phyloP scores from a whole-genome alignment of 1,284 basidiomycete species.

The Clitocybe nebularis region DNA sequence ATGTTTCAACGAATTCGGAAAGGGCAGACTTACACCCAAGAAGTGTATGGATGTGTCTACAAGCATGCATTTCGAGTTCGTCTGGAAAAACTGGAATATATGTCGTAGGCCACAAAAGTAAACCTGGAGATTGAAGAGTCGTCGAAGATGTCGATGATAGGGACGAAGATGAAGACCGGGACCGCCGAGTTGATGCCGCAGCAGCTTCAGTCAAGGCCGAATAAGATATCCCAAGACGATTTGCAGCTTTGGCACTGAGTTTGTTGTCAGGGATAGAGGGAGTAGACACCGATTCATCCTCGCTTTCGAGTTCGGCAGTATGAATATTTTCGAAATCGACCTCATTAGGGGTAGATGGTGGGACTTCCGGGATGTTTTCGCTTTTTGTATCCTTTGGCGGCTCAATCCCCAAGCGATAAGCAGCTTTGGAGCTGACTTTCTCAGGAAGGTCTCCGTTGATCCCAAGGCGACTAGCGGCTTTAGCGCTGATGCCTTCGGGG shows the following conservation, averaged over 20 bases:
- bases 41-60: conserved; percentile 59
- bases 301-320: not conserved
- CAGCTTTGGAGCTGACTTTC: conserved; percentile 20
- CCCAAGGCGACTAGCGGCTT: conserved; percentile 40
- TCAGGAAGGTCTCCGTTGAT: conserved; percentile 20
- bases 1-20: conserved; percentile 40
- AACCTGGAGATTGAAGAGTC: conserved; percentile 42
- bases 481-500: conserved; percentile 29
- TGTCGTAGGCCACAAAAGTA: conserved; percentile 50
- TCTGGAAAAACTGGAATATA: conserved; percentile 53
- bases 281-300: not conserved
- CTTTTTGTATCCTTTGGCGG: conserved; percentile 5
- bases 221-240: conserved; percentile 40
- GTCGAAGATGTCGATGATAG: conserved; percentile 12
- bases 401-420: conserved; percentile 21
- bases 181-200: conserved; percentile 20
- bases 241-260: conserved; percentile 41
- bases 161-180: conserved; percentile 18
- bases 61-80: conserved; percentile 68
- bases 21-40: conserved; percentile 59
- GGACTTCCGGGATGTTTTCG: not conserved
- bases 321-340: not conserved
- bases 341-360: not conserved
- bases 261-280: conserved; percentile 7
- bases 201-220: conserved; percentile 30